Percentiles rank a stretch among this genome's conserved stretches.
Evolutionary conservation across 2,329 filamentous ascomycete species (phyloP).

Genomic region (Zymoseptoria ardabiliae): DNA sequence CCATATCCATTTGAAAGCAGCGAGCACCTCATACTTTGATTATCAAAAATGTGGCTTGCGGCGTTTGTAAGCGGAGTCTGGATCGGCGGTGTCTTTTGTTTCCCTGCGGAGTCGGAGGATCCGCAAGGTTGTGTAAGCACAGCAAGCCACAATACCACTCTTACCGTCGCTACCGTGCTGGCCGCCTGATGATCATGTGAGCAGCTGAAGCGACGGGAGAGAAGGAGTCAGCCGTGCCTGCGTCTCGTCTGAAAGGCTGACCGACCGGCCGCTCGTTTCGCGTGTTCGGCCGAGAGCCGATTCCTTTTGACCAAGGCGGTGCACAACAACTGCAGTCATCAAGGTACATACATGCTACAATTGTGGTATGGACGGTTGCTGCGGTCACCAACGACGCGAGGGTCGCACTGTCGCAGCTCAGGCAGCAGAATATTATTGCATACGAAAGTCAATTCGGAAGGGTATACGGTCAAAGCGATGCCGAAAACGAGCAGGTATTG

Average conservation of each 20-base stretch:
- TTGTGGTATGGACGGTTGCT: background rate
- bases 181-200: background rate
- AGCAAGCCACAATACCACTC: background rate
- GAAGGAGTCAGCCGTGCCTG: background rate
- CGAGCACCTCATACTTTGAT: background rate
- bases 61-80: background rate
- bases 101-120: background rate
- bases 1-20: background rate
- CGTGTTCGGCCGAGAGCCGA: background rate
- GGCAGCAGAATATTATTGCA: background rate
- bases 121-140: background rate
- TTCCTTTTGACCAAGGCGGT: background rate
- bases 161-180: background rate
- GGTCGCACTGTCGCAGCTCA: background rate
- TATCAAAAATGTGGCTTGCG: background rate
- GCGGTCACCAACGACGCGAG: background rate
- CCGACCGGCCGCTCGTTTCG: background rate
- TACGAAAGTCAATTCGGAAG: background rate
- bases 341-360: background rate
- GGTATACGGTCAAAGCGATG: background rate
- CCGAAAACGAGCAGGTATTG: background rate
- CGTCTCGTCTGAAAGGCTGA: background rate
- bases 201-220: background rate
- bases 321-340: background rate
- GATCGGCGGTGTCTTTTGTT: background rate